Evolutionary conservation across 352 stramenopile species (phyloP).

Genomic region (Elongisporangium undulatum): DNA sequence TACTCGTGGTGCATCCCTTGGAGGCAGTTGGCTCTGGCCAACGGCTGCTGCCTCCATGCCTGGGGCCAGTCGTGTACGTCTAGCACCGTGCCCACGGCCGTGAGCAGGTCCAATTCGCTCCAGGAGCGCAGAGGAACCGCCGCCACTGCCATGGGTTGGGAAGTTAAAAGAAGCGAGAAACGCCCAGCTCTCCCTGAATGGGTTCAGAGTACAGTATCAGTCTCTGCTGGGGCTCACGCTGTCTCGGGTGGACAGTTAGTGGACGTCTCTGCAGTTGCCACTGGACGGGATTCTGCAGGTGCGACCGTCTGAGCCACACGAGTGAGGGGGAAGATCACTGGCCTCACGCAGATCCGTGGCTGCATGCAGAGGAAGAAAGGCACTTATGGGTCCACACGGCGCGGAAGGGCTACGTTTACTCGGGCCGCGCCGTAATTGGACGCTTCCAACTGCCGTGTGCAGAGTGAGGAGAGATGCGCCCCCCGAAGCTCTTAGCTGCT

Average conservation of each 20-base stretch:
- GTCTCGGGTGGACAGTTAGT: not conserved
- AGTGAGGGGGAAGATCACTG: too few species aligned
- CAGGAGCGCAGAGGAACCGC: not conserved
- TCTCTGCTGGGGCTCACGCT: not conserved
- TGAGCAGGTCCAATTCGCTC: not conserved
- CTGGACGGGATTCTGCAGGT: not conserved
- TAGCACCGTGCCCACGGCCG: not conserved
- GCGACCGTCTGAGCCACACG: not conserved
- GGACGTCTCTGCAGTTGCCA: not conserved
- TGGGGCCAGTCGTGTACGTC: not conserved
- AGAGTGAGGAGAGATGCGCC: not conserved
- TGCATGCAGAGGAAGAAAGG: not conserved
- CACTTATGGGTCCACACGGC: not conserved
- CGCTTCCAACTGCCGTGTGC: not conserved
- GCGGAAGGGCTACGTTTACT: not conserved
- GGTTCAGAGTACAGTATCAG: not conserved
- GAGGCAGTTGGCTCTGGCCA: not conserved
- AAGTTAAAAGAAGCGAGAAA: not conserved
- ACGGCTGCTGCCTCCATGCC: not conserved
- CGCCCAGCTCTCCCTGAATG: not conserved
- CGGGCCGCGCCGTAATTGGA: not conserved
- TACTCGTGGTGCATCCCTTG: not conserved
- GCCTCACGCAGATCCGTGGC: not conserved
- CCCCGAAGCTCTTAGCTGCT: not conserved
- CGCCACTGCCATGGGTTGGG: not conserved